Percentiles rank a stretch among this genome's conserved stretches.
Evolutionary conservation across 768 basidiomycete species (phyloP).

Genomic region (Rhodotorula babjevae): DNA sequence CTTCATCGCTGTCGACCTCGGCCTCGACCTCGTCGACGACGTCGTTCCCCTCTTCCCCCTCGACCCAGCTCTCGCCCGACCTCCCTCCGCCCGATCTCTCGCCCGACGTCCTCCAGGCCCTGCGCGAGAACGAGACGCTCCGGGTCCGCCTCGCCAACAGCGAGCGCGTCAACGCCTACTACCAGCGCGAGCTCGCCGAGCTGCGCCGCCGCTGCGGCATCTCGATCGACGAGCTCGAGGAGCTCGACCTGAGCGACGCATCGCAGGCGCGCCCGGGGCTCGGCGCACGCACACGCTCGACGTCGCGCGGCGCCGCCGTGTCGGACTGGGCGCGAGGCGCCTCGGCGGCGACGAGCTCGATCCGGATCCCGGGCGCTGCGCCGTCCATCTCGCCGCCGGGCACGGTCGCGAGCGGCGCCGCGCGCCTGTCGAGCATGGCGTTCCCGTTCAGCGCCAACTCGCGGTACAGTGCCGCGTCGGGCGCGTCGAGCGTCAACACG

Average conservation of each 20-base stretch:
- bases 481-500: conserved; percentile 31
- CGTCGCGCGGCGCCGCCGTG: not conserved
- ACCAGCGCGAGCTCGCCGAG: conserved; percentile 32
- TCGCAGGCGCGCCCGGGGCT: not conserved
- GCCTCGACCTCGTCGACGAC: conserved; percentile 9
- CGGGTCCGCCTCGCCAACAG: conserved; percentile 25
- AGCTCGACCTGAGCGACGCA: conserved; percentile 11
- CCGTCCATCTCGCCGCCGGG: conserved; percentile 21
- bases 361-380: conserved; percentile 31
- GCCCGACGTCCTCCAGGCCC: conserved; percentile 12
- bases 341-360: conserved; percentile 3
- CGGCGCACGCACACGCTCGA: not conserved
- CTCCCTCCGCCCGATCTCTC: conserved; percentile 12
- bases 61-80: conserved; percentile 6
- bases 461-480: conserved; percentile 2
- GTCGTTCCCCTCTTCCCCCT: conserved; percentile 16
- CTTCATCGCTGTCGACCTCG: conserved; percentile 17
- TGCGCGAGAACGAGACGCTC: conserved; percentile 25
- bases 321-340: not conserved
- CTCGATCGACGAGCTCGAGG: conserved; percentile 29
- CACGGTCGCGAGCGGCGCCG: not conserved
- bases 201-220: conserved; percentile 18
- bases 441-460: not conserved
- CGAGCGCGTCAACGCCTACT: conserved; percentile 30
- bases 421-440: conserved; percentile 1